Evolutionary conservation across 805 yeast genomes (phyloP), one percentile per base, ranked within the genome.

Genomic region (Diddensiella santjacobensis): DNA sequence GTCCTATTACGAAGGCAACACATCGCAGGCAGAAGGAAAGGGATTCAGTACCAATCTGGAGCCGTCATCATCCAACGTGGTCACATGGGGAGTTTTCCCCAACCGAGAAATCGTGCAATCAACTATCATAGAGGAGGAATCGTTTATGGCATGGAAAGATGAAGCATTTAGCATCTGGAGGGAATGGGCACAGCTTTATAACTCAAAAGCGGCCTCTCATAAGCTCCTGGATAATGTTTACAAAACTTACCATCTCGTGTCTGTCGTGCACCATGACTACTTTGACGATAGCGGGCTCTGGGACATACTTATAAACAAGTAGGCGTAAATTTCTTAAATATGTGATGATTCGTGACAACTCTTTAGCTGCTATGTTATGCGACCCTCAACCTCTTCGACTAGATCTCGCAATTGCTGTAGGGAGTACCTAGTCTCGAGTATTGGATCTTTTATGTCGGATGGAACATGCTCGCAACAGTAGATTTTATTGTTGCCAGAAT

Each of bases 1-100:
- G 15, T 83, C 90, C 18, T 91, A 81, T 66, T 91, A 84, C 64
- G 75, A 80, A 22, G 89, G 93, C 33, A 88, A 83, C 63, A 65
- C 78, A 6, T 58, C 68, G 4, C 48, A 41, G 20, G 22, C 31
- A 13, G 38, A 43, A 4, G 37, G 31, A 3, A 83, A 83, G 1
- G 59, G 66, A 6, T 81, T 87, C 53, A 70, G 73, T 23, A 78
- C 93, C 2, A 88, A 84, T 57, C 68, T 83, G 60, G 71, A 72
- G 1, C 63, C 71, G 1, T 72, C 69, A 13, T 68, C 69, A 18
- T 81, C 88, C 39, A 84, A 83, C 54, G 96, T 93, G 22, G 95
- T 93, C 5, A 93, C 99, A 1, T 93, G 99, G 99, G 99, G 98
- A 53, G 96, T 86, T 2, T 91, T 93, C 74, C 95, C 95, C 4